These are phyloP conservation scores for Hanseniaspora vineae DNA, from an alignment of 805 yeast genomes.

Conservation along the genomic window DNA sequence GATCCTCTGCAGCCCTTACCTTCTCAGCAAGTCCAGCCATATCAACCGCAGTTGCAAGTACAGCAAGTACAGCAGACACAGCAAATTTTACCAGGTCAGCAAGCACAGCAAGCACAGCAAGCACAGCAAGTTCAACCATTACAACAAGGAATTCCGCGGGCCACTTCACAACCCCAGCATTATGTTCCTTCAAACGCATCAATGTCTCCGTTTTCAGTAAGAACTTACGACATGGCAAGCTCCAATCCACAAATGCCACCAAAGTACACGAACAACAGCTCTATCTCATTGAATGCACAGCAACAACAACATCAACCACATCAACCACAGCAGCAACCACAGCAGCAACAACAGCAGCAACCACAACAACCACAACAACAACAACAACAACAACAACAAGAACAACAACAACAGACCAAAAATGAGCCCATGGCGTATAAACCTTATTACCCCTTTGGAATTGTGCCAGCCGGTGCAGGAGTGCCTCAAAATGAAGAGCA, in stretches of 20 bases:
- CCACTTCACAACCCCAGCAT: no score
- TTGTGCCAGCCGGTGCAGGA: neutral
- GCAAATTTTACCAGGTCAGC: no score
- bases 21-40: no score
- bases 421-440: neutral
- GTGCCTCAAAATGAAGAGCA: neutral
- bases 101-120: no score
- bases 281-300: neutral
- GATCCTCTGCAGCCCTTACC: no score
- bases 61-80: no score
- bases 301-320: conserved; percentile 1
- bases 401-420: neutral
- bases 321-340: conserved; percentile 5
- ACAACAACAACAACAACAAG: neutral
- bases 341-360: conserved; percentile 6
- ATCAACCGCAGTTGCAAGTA: no score
- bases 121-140: no score
- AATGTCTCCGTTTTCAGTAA: no score
- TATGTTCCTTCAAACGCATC: no score
- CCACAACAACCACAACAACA: neutral
- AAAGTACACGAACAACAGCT: neutral
- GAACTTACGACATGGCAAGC: neutral
- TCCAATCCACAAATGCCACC: neutral
- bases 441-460: neutral
- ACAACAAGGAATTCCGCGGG: no score